Conservation (phyloP, 768 basidiomycete genomes). For the Crucibulum laeve region DNA sequence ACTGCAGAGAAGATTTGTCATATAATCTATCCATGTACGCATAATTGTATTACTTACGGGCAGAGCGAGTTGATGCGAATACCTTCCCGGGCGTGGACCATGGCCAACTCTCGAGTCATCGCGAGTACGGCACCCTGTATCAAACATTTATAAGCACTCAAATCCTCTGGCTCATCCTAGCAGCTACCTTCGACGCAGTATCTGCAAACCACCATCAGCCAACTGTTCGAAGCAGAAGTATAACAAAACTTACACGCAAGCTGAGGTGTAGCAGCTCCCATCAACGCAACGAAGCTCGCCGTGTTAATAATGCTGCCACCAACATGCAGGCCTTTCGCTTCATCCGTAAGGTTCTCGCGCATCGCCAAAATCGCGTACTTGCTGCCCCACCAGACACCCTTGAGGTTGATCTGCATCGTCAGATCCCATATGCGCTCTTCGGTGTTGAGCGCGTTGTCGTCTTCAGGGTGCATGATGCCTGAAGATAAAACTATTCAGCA, state of each 20-base stretch:
- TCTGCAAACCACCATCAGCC: slow-evolving; percentile 40
- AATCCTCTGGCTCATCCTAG: background rate
- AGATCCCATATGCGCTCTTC: slow-evolving; percentile 96
- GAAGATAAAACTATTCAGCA: slow-evolving; percentile 1
- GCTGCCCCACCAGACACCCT: slow-evolving; percentile 99
- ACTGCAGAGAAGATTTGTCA: slow-evolving; percentile 31
- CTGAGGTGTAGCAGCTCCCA: slow-evolving; percentile 97
- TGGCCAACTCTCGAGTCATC: slow-evolving; percentile 96
- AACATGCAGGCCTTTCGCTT: slow-evolving; percentile 68
- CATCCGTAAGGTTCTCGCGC: slow-evolving; percentile 86
- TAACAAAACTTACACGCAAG: slow-evolving; percentile 71
- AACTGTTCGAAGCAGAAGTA: slow-evolving; percentile 4
- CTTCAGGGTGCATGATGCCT: slow-evolving; percentile 98
- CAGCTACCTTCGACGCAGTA: slow-evolving; percentile 88
- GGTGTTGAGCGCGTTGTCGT: slow-evolving; percentile 94
- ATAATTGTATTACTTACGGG: slow-evolving; percentile 59
- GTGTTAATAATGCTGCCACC: slow-evolving; percentile 97
- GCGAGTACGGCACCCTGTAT: slow-evolving; percentile 90
- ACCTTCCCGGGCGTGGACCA: slow-evolving; percentile 96
- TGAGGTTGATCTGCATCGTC: slow-evolving; percentile 91
- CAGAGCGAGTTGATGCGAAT: slow-evolving; percentile 95
- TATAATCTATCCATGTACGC: slow-evolving; percentile 4
- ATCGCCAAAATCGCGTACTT: slow-evolving; percentile 97
- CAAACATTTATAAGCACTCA: slow-evolving; percentile 3
- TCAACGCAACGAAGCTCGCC: slow-evolving; percentile 91